phyloP scores from a whole-genome alignment of 495 filamentous ascomycete genomes.

The Aspergillus mulundensis region DNA sequence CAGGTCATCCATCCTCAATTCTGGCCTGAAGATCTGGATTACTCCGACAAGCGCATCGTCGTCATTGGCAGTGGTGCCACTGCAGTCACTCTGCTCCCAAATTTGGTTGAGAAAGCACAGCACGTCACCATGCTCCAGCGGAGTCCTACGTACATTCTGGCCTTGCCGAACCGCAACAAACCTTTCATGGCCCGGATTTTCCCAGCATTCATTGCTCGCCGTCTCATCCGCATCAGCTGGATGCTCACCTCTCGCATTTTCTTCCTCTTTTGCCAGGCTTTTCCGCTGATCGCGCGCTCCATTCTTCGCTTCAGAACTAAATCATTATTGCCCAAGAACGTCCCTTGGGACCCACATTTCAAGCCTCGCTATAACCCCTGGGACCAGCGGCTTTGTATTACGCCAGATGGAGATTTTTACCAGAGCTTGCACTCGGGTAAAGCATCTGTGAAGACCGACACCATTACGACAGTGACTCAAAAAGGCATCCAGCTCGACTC shows the following conservation, averaged over 20 bases:
- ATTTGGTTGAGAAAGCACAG: constrained; percentile 39
- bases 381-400: constrained; percentile 70
- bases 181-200: constrained; percentile 36
- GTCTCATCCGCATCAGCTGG: constrained; percentile 43
- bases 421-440: constrained; percentile 52
- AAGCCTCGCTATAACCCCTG: constrained; percentile 67
- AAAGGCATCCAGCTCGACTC: constrained; percentile 54
- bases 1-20: constrained; percentile 49
- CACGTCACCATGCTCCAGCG: constrained; percentile 55
- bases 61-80: constrained; percentile 57
- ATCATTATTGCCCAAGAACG: constrained; percentile 48
- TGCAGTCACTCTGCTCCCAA: constrained; percentile 51
- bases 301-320: constrained; percentile 41
- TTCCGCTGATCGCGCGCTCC: constrained; percentile 47
- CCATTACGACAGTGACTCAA: constrained; percentile 59
- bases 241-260: constrained; percentile 43
- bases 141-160: constrained; percentile 57
- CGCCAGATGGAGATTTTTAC: constrained; percentile 72
- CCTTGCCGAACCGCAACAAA: constrained; percentile 40
- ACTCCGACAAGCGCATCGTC: constrained; percentile 48
- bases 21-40: constrained; percentile 50
- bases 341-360: constrained; percentile 65
- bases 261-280: constrained; percentile 53
- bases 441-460: constrained; percentile 61
- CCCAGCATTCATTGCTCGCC: constrained; percentile 31